Percentiles rank a stretch among this genome's conserved stretches.
phyloP scores from a whole-genome alignment of 305 asterid species.

The Fraxinus nigra region DNA sequence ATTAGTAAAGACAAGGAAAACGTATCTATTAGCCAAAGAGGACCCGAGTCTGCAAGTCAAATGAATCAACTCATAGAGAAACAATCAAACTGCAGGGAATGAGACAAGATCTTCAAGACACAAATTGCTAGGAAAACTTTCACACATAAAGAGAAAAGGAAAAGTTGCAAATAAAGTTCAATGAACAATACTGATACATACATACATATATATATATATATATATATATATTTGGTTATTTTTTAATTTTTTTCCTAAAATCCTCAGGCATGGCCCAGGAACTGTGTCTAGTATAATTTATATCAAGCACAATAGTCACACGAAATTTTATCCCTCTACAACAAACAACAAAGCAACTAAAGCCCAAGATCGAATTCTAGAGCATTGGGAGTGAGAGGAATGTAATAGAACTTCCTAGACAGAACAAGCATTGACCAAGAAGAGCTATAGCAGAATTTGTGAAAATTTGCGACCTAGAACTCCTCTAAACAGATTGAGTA shows the following conservation, averaged over 20 bases:
- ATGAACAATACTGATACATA: neutral
- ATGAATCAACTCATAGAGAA: neutral
- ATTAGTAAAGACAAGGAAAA: conserved; percentile 1
- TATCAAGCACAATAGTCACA: neutral
- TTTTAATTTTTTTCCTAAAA: neutral
- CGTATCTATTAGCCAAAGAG: neutral
- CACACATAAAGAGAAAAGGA: neutral
- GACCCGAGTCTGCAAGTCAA: neutral
- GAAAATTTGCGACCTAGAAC: conserved; percentile 3
- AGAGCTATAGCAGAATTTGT: conserved; percentile 3
- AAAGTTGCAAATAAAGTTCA: neutral
- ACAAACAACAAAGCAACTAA: neutral
- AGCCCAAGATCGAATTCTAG: neutral
- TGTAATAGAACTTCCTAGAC: neutral
- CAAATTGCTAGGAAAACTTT: neutral
- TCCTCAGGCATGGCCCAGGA: neutral
- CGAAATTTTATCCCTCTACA: neutral
- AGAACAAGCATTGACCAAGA: conserved; percentile 7
- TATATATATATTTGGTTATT: neutral
- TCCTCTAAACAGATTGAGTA: conserved; percentile 5
- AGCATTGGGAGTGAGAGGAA: conserved; percentile 4
- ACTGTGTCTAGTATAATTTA: neutral
- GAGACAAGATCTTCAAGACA: neutral
- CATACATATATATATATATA: no score
- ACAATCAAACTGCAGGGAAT: neutral